Percentiles rank a stretch among this genome's conserved stretches.
Evolutionary conservation across 1,139 yeast genomes (phyloP).

Genomic region (Magnusiomyces tetraspermus): DNA sequence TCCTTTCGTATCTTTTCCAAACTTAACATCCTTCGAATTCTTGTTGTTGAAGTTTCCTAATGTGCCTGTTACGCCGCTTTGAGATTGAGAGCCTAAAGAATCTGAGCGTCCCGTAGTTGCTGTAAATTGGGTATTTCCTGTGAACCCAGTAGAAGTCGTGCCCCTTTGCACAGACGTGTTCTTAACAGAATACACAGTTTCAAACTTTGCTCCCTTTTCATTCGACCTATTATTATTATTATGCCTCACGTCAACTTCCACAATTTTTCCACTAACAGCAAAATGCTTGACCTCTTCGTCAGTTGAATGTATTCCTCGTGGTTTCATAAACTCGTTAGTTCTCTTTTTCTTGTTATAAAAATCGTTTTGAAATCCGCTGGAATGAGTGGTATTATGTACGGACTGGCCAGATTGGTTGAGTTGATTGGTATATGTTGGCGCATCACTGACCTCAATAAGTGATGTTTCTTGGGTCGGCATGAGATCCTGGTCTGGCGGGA

Average conservation of each 20-base stretch:
- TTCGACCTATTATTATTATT: not conserved
- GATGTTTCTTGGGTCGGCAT: not conserved
- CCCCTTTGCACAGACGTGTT: not conserved
- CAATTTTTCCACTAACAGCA: constrained; percentile 3
- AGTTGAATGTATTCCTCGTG: not conserved
- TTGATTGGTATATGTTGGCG: not conserved
- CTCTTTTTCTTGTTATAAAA: not conserved
- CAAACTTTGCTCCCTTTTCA: too few relatives aligned
- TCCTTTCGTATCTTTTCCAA: too few relatives aligned
- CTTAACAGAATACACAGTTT: not conserved
- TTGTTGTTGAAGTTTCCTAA: too few relatives aligned
- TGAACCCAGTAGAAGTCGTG: not conserved
- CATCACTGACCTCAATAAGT: too few relatives aligned
- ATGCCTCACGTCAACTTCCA: constrained; percentile 1
- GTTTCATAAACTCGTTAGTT: not conserved
- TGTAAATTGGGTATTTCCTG: not conserved
- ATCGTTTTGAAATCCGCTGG: not conserved
- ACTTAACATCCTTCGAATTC: too few relatives aligned
- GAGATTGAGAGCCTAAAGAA: too few relatives aligned
- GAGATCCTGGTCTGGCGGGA: not conserved
- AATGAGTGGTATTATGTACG: not conserved
- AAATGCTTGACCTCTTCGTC: constrained; percentile 3
- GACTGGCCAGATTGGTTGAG: not conserved
- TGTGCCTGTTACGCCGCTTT: too few relatives aligned
- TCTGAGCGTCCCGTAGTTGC: too few relatives aligned